These are phyloP conservation scores for Cyclanthera cordifolia DNA, from an alignment of 306 rosid genomes.

Conservation along the genomic window DNA sequence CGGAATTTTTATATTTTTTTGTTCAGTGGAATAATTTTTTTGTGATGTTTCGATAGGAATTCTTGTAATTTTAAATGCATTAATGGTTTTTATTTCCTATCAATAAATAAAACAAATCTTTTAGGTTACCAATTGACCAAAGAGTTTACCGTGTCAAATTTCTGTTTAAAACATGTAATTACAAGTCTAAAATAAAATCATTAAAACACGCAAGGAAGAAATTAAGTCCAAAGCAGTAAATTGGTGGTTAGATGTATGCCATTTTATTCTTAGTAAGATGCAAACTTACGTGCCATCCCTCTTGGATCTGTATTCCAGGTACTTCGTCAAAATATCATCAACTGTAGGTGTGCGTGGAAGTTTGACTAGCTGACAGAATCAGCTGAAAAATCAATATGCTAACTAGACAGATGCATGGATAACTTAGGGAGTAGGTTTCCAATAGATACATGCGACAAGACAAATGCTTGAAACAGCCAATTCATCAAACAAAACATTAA, in stretches of 20 bases:
- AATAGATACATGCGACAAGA: neutral
- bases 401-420: constrained; percentile 14
- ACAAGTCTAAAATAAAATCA: neutral
- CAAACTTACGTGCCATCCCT: constrained; percentile 78
- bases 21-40: too few relatives aligned
- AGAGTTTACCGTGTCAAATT: neutral
- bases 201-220: neutral
- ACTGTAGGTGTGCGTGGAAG: constrained; percentile 98
- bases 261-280: neutral
- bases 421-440: neutral
- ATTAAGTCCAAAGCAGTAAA: constrained; percentile 1
- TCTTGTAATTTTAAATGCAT: too few relatives aligned
- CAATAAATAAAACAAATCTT: too few relatives aligned
- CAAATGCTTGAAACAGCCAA: neutral
- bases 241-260: neutral
- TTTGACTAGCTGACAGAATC: constrained; percentile 59
- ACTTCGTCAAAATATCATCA: constrained; percentile 78
- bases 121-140: neutral
- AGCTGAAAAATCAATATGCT: constrained; percentile 12
- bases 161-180: neutral
- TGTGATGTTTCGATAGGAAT: too few relatives aligned
- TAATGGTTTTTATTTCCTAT: too few relatives aligned
- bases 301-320: constrained; percentile 75
- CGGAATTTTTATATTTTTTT: too few relatives aligned
- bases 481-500: neutral